A percentile compares a stretch with the other conserved stretches of the same genome.
Conservation (phyloP, 441 rosid species). For the Eugenia klotzschiana region DNA sequence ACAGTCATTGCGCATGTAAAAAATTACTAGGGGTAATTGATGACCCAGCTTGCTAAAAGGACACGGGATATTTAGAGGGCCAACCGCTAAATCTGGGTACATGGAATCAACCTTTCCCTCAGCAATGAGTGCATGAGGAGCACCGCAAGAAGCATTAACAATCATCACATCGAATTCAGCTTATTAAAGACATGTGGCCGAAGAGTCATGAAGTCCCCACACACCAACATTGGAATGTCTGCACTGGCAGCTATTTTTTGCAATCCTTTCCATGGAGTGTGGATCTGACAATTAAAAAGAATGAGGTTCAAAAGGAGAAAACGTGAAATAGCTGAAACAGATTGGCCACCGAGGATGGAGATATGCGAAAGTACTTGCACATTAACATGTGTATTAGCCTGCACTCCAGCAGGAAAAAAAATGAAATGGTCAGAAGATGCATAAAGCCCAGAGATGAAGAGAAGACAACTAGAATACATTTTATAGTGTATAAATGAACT, state of each 20-base stretch:
- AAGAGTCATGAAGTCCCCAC: slow-evolving; percentile 16
- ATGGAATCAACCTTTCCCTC: slow-evolving; percentile 6
- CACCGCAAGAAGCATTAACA: slow-evolving; percentile 6
- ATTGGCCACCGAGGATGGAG: neutral
- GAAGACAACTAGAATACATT: neutral
- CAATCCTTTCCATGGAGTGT: slow-evolving; percentile 13
- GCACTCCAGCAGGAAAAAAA: neutral
- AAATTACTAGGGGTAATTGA: slow-evolving; percentile 15
- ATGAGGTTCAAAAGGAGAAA: neutral
- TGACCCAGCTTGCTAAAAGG: slow-evolving; percentile 18
- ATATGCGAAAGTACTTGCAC: slow-evolving; percentile 14
- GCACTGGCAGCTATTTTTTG: slow-evolving; percentile 14
- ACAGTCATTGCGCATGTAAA: neutral
- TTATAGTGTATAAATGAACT: neutral
- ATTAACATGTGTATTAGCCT: slow-evolving; percentile 23
- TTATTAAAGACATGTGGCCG: neutral
- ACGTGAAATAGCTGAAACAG: neutral
- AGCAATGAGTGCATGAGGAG: slow-evolving; percentile 13
- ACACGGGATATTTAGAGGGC: slow-evolving; percentile 15
- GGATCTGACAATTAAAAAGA: slow-evolving; percentile 5
- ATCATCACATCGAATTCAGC: neutral
- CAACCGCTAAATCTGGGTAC: neutral
- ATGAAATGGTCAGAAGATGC: neutral
- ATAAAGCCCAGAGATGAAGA: neutral
- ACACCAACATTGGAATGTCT: slow-evolving; percentile 16